phyloP scores from a whole-genome alignment of 1,139 yeast species.

The Yamadazyma diospyri region DNA sequence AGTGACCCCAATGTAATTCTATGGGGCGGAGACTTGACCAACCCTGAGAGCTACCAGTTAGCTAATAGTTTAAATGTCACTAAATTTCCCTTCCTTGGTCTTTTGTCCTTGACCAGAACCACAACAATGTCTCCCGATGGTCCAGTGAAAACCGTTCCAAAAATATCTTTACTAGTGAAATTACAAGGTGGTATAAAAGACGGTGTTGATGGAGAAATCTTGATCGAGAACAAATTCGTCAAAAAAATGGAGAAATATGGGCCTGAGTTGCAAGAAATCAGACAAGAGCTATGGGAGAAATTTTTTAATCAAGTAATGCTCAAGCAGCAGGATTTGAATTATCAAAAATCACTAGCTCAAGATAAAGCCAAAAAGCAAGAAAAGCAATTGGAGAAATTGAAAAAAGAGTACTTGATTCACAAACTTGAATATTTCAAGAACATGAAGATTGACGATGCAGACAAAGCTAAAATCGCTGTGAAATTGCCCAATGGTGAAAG shows the following conservation, averaged over 20 bases:
- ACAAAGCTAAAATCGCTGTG: constrained; percentile 54
- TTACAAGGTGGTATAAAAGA: constrained; percentile 59
- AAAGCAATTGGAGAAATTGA: constrained; percentile 21
- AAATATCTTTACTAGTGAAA: constrained; percentile 60
- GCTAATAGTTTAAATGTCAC: constrained; percentile 74
- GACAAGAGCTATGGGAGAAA: constrained; percentile 59
- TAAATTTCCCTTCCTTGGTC: constrained; percentile 76
- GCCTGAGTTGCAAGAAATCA: constrained; percentile 55
- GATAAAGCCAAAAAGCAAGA: constrained; percentile 43
- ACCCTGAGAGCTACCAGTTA: constrained; percentile 81
- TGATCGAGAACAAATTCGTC: constrained; percentile 38
- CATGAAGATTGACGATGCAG: constrained; percentile 29
- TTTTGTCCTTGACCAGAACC: constrained; percentile 54
- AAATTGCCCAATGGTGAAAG: constrained; percentile 52
- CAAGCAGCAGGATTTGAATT: constrained; percentile 76
- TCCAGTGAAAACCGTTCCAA: constrained; percentile 47
- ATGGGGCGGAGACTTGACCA: constrained; percentile 87
- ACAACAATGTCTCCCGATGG: constrained; percentile 61
- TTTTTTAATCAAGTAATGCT: constrained; percentile 59
- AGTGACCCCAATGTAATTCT: constrained; percentile 52
- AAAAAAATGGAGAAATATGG: constrained; percentile 52
- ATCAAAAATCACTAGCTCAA: constrained; percentile 60
- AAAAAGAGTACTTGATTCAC: constrained; percentile 39
- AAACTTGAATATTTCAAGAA: constrained; percentile 42
- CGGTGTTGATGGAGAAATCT: constrained; percentile 14